phyloP scores from a whole-genome alignment of 345 rosid species.

The Hibiscus mutabilis region DNA sequence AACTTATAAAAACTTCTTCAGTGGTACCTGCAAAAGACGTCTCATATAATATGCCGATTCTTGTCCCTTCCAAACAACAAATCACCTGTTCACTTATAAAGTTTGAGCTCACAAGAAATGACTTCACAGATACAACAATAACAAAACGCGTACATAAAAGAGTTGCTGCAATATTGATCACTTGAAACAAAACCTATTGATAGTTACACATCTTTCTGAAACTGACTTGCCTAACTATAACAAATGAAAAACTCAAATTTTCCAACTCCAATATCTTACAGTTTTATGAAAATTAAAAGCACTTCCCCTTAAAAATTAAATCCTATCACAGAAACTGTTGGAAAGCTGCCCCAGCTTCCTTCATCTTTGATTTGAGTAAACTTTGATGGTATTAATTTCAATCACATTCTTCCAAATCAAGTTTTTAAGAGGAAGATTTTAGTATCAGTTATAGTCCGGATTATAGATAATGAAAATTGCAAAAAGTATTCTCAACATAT shows the following conservation, averaged over 20 bases:
- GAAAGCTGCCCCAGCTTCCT: not conserved
- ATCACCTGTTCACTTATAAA: constrained; percentile 49
- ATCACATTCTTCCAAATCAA: not conserved
- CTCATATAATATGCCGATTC: constrained; percentile 92
- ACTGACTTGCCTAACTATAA: not conserved
- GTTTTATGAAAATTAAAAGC: not conserved
- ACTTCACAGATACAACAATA: not conserved
- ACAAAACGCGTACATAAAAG: not conserved
- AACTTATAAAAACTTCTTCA: constrained; percentile 6
- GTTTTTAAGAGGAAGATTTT: not conserved
- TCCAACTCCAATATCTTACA: not conserved
- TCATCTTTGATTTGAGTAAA: not conserved
- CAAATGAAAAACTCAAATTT: not conserved
- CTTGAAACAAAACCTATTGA: not conserved
- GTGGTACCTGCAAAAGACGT: constrained; percentile 81
- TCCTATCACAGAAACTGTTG: not conserved
- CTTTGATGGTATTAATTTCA: not conserved
- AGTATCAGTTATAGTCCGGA: not conserved
- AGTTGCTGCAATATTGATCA: not conserved
- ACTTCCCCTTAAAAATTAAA: not conserved
- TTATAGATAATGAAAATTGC: not conserved
- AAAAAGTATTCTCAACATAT: not conserved
- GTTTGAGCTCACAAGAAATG: constrained; percentile 8
- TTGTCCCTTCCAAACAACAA: constrained; percentile 78
- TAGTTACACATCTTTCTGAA: not conserved